These are phyloP conservation scores for Anthoceros angustus DNA, from an alignment of 225 moss, liverwort and hornwort genomes.

Conservation along the genomic window DNA sequence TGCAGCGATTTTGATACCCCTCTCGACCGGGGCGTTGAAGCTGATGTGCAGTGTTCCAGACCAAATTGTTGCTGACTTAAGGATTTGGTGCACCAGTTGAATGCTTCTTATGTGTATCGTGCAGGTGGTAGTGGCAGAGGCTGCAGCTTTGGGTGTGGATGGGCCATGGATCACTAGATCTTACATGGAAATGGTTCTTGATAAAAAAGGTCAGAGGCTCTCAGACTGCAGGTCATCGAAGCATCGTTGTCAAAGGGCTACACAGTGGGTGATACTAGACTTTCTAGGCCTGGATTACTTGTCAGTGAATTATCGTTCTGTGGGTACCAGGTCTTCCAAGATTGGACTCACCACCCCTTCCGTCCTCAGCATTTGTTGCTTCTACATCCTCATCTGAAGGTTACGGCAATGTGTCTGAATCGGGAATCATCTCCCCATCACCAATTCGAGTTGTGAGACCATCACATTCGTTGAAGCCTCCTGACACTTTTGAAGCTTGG, in stretches of 20 bases:
- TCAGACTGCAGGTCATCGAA: not conserved
- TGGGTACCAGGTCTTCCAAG: slow-evolving; percentile 46
- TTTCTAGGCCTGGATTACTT: not conserved
- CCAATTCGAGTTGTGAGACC: slow-evolving; percentile 46
- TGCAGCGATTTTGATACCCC: not conserved
- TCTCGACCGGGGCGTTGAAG: not conserved
- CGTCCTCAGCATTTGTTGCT: slow-evolving; percentile 30
- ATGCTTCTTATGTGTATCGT: slow-evolving; percentile 3
- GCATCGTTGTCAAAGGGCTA: not conserved
- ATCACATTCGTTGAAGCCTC: slow-evolving; percentile 25
- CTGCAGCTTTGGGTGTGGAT: slow-evolving; percentile 53
- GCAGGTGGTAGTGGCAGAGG: slow-evolving; percentile 71
- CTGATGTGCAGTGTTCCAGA: not conserved
- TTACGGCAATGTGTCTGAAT: slow-evolving; percentile 20
- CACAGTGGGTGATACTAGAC: not conserved
- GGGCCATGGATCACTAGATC: slow-evolving; percentile 78
- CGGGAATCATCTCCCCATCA: slow-evolving; percentile 39
- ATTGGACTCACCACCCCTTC: slow-evolving; percentile 67
- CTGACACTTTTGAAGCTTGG: slow-evolving; percentile 51
- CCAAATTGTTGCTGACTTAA: not conserved
- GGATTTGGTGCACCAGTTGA: not conserved
- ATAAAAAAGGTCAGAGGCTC: slow-evolving; percentile 43
- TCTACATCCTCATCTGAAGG: slow-evolving; percentile 23
- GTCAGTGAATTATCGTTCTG: not conserved
- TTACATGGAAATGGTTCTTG: slow-evolving; percentile 75